Evolutionary conservation across 805 yeast species (phyloP).

Genomic region (Schizosaccharomyces japonicus): DNA sequence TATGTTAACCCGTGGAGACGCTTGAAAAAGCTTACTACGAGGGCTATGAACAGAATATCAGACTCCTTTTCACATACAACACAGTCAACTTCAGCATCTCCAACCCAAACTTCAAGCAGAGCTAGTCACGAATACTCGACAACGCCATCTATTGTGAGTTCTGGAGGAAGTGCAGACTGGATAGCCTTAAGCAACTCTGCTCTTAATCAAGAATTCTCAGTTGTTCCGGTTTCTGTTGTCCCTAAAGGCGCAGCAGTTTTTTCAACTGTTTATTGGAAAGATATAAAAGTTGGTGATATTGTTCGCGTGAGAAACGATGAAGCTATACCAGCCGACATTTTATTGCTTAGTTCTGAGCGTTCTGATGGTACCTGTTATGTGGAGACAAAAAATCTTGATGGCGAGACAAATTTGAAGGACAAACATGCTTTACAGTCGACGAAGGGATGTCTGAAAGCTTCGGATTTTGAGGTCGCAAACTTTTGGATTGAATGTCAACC

Average conservation of each 20-base stretch:
- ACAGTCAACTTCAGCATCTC: too few relatives aligned
- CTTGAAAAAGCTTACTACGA: conserved; percentile 28
- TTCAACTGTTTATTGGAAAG: conserved; percentile 40
- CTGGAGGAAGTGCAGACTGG: too few relatives aligned
- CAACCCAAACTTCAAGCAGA: too few relatives aligned
- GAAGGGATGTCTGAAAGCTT: too few relatives aligned
- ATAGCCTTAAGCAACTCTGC: too few relatives aligned
- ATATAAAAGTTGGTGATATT: conserved; percentile 50
- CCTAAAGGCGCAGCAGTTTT: conserved; percentile 22
- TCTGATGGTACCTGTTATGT: conserved; percentile 44
- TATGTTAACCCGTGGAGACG: conserved; percentile 39
- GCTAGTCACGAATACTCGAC: too few relatives aligned
- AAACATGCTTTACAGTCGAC: conserved; percentile 29
- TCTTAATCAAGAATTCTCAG: too few relatives aligned
- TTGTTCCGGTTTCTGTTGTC: too few relatives aligned
- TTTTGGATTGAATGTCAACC: conserved; percentile 48
- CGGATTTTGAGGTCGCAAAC: too few relatives aligned
- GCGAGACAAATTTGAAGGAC: conserved; percentile 51
- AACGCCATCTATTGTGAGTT: too few relatives aligned
- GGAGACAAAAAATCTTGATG: conserved; percentile 49
- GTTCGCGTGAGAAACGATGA: conserved; percentile 45
- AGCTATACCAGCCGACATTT: conserved; percentile 55
- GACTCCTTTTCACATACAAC: too few relatives aligned
- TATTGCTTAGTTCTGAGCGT: conserved; percentile 44
- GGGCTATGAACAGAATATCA: too few relatives aligned